Percentiles rank a stretch among this genome's conserved stretches.
phyloP scores from a whole-genome alignment of 345 rosid genomes.

The Corchorus olitorius region DNA sequence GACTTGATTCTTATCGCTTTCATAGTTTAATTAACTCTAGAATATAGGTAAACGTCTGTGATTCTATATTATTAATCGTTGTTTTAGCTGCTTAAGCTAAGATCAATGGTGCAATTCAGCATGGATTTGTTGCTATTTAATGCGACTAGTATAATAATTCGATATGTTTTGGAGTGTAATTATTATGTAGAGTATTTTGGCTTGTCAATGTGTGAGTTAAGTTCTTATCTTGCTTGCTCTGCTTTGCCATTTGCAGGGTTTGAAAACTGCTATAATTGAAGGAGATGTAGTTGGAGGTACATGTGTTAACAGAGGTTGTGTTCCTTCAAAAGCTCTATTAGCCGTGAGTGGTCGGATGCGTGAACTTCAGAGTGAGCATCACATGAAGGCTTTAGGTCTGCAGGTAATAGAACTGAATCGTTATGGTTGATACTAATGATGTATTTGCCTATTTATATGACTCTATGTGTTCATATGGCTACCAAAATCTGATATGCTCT shows the following conservation, averaged over 20 bases:
- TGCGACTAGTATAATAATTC: not conserved
- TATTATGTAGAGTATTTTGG: not conserved
- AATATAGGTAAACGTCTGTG: not conserved
- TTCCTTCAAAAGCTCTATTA: constrained; percentile 96
- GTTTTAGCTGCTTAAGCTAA: constrained; percentile 4
- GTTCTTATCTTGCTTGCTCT: not conserved
- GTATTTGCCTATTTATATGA: not conserved
- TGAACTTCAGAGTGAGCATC: constrained; percentile 91
- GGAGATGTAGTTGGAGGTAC: constrained; percentile 99
- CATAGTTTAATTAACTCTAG: not conserved
- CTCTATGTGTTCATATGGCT: not conserved
- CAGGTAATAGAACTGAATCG: constrained; percentile 55
- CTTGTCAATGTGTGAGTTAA: not conserved
- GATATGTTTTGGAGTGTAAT: not conserved
- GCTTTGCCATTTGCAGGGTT: constrained; percentile 49
- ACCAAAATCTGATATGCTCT: not conserved
- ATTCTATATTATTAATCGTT: not conserved
- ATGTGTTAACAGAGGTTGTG: constrained; percentile 98
- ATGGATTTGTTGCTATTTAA: not conserved
- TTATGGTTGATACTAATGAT: not conserved
- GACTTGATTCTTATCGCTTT: not conserved
- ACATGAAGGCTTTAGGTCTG: constrained; percentile 91
- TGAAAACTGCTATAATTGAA: constrained; percentile 93
- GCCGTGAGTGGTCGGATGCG: constrained; percentile 99
- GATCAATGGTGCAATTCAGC: not conserved